Percentiles rank a stretch among this genome's conserved stretches.
phyloP scores from a whole-genome alignment of 2,329 filamentous ascomycete genomes.

The Xylaria multiplex region DNA sequence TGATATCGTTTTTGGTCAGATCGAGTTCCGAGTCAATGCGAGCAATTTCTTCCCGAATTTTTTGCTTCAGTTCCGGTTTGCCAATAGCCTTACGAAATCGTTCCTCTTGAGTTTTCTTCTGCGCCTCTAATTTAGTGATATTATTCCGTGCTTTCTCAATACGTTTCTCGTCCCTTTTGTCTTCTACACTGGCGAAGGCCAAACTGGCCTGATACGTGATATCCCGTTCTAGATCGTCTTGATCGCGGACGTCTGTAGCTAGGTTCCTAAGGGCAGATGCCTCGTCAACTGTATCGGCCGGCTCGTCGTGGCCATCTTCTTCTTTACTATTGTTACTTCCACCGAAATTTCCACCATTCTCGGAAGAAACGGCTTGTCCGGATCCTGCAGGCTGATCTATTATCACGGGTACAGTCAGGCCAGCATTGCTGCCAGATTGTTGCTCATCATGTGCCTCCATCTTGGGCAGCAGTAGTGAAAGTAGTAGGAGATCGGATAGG shows the following conservation, averaged over 20 bases:
- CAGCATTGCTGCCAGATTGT: neutral
- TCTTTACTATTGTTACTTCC: neutral
- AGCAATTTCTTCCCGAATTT: conserved; percentile 72
- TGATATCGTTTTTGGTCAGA: conserved; percentile 75
- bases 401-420: neutral
- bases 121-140: conserved; percentile 69
- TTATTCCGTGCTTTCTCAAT: conserved; percentile 67
- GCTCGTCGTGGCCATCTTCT: conserved; percentile 10
- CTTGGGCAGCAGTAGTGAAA: neutral
- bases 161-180: conserved; percentile 70
- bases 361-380: neutral
- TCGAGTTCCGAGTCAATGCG: conserved; percentile 73
- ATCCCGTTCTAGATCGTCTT: conserved; percentile 90
- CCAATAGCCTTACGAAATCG: conserved; percentile 56
- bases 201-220: conserved; percentile 73
- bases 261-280: conserved; percentile 69
- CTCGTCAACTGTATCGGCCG: conserved; percentile 58
- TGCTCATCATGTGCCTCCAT: conserved; percentile 23
- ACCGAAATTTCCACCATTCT: neutral
- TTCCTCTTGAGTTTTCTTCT: conserved; percentile 67
- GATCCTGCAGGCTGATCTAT: conserved; percentile 3
- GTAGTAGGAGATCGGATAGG: neutral
- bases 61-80: conserved; percentile 63
- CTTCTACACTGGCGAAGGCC: conserved; percentile 69
- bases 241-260: conserved; percentile 78